A percentile compares a stretch with the other conserved stretches of the same genome.
Conservation (phyloP, 495 filamentous ascomycete species). For the Usnea hakonensis region DNA sequence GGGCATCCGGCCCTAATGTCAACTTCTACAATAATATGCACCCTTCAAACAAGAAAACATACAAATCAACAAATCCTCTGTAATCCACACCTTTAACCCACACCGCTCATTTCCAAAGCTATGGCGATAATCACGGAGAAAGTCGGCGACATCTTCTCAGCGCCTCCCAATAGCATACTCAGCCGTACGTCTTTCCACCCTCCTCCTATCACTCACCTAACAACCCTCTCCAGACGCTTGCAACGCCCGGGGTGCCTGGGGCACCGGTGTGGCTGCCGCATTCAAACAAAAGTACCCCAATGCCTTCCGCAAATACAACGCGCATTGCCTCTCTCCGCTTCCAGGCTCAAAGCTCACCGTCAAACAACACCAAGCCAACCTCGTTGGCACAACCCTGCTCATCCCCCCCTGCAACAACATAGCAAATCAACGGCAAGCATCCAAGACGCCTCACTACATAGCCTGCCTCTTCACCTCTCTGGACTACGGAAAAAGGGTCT, state of each 20-base stretch:
- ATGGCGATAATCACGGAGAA: slow-evolving; percentile 26
- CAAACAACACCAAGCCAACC: slow-evolving; percentile 18
- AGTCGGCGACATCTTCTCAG: slow-evolving; percentile 38
- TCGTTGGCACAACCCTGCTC: slow-evolving; percentile 38
- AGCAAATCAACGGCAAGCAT: not conserved
- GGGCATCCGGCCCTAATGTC: not conserved
- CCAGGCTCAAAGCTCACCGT: not conserved
- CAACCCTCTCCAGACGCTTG: slow-evolving; percentile 34
- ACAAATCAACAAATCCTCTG: not conserved
- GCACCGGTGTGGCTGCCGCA: slow-evolving; percentile 34
- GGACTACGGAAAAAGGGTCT: slow-evolving; percentile 26
- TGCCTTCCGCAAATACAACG: slow-evolving; percentile 9
- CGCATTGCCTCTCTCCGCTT: slow-evolving; percentile 1
- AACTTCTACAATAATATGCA: not conserved
- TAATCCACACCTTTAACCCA: not conserved
- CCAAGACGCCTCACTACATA: slow-evolving; percentile 35
- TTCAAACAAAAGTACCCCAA: slow-evolving; percentile 15
- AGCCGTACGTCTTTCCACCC: slow-evolving; percentile 34
- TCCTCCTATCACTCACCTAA: not conserved
- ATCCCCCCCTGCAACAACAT: slow-evolving; percentile 39
- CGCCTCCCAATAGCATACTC: slow-evolving; percentile 35
- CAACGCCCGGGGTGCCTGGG: slow-evolving; percentile 40
- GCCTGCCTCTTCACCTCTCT: slow-evolving; percentile 42
- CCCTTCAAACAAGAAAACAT: not conserved
- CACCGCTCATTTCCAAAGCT: not conserved